phyloP scores from a whole-genome alignment of 148 eudicot species.

The Oxyria digyna region DNA sequence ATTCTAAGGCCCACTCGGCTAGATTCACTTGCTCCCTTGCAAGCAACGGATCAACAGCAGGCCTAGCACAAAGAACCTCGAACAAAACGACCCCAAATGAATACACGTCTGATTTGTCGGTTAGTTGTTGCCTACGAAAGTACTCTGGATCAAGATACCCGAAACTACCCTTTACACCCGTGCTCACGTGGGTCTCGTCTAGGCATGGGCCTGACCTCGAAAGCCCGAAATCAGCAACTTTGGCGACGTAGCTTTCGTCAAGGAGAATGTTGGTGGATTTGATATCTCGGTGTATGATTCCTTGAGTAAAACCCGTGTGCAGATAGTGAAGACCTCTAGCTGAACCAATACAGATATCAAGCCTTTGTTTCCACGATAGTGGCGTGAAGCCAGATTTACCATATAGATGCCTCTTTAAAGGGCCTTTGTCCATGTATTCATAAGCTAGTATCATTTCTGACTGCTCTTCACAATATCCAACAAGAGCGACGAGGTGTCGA shows the following conservation, averaged over 20 bases:
- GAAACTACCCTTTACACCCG: slow-evolving; percentile 95
- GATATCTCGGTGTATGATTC: slow-evolving; percentile 89
- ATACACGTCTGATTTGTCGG: slow-evolving; percentile 86
- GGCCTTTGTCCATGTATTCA: slow-evolving; percentile 81
- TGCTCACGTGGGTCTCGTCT: slow-evolving; percentile 91
- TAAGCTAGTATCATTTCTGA: slow-evolving; percentile 94
- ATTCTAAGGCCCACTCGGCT: slow-evolving; percentile 86
- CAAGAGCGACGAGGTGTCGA: slow-evolving; percentile 82
- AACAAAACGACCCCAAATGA: slow-evolving; percentile 89
- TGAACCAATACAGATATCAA: slow-evolving; percentile 87
- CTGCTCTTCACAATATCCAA: slow-evolving; percentile 91
- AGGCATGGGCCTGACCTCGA: slow-evolving; percentile 82
- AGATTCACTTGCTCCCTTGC: slow-evolving; percentile 77
- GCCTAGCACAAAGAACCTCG: slow-evolving; percentile 90
- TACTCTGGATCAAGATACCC: slow-evolving; percentile 96
- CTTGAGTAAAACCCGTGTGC: slow-evolving; percentile 88
- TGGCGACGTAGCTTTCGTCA: slow-evolving; percentile 70
- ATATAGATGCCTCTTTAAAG: slow-evolving; percentile 65
- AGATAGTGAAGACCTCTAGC: slow-evolving; percentile 96
- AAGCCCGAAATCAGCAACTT: slow-evolving; percentile 93
- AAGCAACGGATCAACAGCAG: slow-evolving; percentile 80
- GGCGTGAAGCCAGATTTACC: slow-evolving; percentile 40
- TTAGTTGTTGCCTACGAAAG: slow-evolving; percentile 81
- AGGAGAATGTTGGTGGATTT: slow-evolving; percentile 94
- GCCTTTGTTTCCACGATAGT: slow-evolving; percentile 84